Conservation (phyloP, 192 early-diverging fungal species). For the Coemansia guatemalensis region DNA sequence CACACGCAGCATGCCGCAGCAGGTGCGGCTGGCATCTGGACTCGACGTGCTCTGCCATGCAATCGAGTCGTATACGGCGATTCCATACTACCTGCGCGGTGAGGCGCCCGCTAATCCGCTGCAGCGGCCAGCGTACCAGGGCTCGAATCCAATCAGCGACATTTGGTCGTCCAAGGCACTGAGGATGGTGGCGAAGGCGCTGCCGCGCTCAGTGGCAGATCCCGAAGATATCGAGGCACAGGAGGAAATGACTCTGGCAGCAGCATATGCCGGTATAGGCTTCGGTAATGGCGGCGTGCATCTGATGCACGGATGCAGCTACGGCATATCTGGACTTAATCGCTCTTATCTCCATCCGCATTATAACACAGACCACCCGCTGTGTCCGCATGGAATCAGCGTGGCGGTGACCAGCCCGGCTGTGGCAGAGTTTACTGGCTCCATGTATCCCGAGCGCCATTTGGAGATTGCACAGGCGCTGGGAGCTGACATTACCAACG, state of each 20-base stretch:
- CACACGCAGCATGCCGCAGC: slow-evolving; percentile 80
- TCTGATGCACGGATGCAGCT: slow-evolving; percentile 80
- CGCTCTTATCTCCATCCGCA: slow-evolving; percentile 78
- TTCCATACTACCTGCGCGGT: slow-evolving; percentile 77
- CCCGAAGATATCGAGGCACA: slow-evolving; percentile 69
- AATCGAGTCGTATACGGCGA: slow-evolving; percentile 88
- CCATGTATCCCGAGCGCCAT: slow-evolving; percentile 81
- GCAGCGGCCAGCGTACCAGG: slow-evolving; percentile 86
- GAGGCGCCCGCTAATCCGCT: slow-evolving; percentile 80
- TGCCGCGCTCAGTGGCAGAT: slow-evolving; percentile 71
- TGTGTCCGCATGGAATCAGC: slow-evolving; percentile 78
- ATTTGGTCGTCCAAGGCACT: slow-evolving; percentile 83
- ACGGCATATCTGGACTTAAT: slow-evolving; percentile 86
- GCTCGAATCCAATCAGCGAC: slow-evolving; percentile 90
- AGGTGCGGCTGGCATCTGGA: slow-evolving; percentile 83
- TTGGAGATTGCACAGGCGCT: slow-evolving; percentile 77
- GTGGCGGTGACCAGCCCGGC: slow-evolving; percentile 91
- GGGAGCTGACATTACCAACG: slow-evolving; percentile 65
- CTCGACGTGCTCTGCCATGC: slow-evolving; percentile 91
- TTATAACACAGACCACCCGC: slow-evolving; percentile 72
- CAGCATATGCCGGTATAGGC: slow-evolving; percentile 87
- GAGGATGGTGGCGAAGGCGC: slow-evolving; percentile 75
- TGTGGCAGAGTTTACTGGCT: slow-evolving; percentile 82
- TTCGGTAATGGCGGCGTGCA: slow-evolving; percentile 91
- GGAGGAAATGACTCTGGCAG: slow-evolving; percentile 84